phyloP scores from a whole-genome alignment of 2,329 filamentous ascomycete species.

The Colletotrichum sp. region DNA sequence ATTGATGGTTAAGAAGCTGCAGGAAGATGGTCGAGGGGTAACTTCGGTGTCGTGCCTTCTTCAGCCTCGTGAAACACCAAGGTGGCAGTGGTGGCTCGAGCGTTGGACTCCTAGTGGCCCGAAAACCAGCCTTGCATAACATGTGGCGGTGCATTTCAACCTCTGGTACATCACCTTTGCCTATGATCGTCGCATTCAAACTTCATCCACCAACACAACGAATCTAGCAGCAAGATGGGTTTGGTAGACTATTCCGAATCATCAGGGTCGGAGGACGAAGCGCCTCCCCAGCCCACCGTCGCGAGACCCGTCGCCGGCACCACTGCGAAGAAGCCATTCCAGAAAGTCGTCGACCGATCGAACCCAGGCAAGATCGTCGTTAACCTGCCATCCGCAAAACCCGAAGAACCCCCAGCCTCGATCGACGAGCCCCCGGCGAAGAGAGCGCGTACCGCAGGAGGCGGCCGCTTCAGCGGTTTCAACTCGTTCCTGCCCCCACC shows the following conservation, averaged over 20 bases:
- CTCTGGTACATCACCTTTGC: conserved; percentile 2
- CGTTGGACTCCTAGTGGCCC: background rate
- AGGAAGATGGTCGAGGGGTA: conserved; percentile 8
- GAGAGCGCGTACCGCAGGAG: conserved; percentile 59
- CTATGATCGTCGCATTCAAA: background rate
- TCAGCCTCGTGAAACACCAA: conserved; percentile 24
- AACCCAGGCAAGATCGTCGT: conserved; percentile 86
- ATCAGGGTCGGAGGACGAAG: conserved; percentile 65
- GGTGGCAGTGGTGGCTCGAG: conserved; percentile 7
- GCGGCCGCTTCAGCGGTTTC: conserved; percentile 77
- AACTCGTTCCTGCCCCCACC: conserved; percentile 87
- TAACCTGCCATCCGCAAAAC: conserved; percentile 66
- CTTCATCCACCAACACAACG: background rate
- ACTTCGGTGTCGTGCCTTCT: background rate
- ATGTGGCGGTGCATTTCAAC: conserved; percentile 3
- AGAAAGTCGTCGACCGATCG: conserved; percentile 81
- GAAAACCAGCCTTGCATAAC: conserved; percentile 4
- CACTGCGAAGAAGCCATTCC: conserved; percentile 64
- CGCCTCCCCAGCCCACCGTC: conserved; percentile 27
- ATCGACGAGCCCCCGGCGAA: conserved; percentile 71
- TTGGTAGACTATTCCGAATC: conserved; percentile 87
- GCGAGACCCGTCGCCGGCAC: conserved; percentile 34
- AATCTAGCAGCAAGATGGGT: conserved; percentile 60
- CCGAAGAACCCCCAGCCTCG: conserved; percentile 34
- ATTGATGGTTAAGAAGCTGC: background rate